These are phyloP conservation scores for Mikania micrantha DNA, from an alignment of 129 eudicot species.

Conservation along the genomic window DNA sequence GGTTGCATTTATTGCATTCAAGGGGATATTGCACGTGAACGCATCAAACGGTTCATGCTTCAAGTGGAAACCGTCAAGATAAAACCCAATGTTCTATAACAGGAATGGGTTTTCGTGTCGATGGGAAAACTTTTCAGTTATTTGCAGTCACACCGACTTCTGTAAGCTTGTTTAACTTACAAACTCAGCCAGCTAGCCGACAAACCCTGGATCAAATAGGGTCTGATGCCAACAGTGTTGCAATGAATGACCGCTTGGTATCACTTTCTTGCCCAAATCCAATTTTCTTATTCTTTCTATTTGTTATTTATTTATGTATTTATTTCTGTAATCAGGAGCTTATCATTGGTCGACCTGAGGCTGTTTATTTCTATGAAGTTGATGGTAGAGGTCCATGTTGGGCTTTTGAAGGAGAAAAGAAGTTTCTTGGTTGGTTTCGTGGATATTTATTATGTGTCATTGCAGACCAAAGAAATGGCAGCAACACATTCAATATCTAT, in stretches of 20 bases:
- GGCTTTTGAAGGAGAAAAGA: constrained; percentile 99
- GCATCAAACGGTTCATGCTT: constrained; percentile 84
- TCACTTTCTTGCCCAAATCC: constrained; percentile 17
- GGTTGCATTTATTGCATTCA: constrained; percentile 93
- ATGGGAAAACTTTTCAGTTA: constrained; percentile 72
- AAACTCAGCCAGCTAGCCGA: constrained; percentile 63
- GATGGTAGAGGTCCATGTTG: constrained; percentile 99
- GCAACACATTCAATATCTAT: constrained; percentile 72
- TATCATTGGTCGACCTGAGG: constrained; percentile 93
- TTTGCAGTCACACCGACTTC: constrained; percentile 92
- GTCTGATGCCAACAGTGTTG: constrained; percentile 51
- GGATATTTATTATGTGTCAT: constrained; percentile 85
- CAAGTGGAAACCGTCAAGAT: constrained; percentile 60
- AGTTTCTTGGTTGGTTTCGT: constrained; percentile 93
- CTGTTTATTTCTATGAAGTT: constrained; percentile 85
- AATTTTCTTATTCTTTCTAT: not conserved
- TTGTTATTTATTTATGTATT: constrained; percentile 3
- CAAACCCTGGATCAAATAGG: constrained; percentile 95
- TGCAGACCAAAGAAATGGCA: constrained; percentile 77
- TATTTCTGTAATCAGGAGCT: constrained; percentile 61
- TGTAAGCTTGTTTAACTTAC: constrained; percentile 82
- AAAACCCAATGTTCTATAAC: constrained; percentile 54
- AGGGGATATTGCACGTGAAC: constrained; percentile 97
- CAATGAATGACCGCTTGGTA: constrained; percentile 94
- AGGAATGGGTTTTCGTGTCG: constrained; percentile 83